These are phyloP conservation scores for Scalesia atractyloides DNA, from an alignment of 129 eudicot genomes.

Conservation along the genomic window DNA sequence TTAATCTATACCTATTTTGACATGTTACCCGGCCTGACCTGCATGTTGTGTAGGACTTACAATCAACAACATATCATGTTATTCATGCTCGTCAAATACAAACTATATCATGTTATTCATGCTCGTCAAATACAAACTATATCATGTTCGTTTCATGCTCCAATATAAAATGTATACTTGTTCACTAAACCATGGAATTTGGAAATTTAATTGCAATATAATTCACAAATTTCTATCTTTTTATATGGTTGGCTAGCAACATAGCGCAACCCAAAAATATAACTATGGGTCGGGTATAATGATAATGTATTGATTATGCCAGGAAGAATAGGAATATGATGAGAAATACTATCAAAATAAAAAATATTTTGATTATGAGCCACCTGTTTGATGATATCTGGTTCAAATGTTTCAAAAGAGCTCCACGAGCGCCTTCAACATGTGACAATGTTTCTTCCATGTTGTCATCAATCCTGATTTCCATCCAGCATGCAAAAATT, in stretches of 20 bases:
- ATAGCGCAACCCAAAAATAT: not conserved
- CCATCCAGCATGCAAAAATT: not conserved
- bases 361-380: conserved; percentile 72
- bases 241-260: conserved; percentile 19
- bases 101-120: not conserved
- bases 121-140: not conserved
- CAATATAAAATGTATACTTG: not conserved
- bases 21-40: too few relatives aligned
- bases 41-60: too few relatives aligned
- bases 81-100: not conserved
- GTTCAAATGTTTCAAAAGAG: conserved; percentile 66
- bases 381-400: conserved; percentile 84
- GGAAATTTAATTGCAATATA: not conserved
- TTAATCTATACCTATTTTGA: too few relatives aligned
- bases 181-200: not conserved
- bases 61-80: not conserved
- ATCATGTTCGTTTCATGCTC: not conserved
- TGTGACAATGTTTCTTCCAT: conserved; percentile 83
- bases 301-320: conserved; percentile 33
- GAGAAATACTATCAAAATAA: conserved; percentile 51
- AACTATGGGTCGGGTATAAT: not conserved
- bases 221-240: conserved; percentile 19
- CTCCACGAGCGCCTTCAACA: conserved; percentile 82
- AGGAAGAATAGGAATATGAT: conserved; percentile 66
- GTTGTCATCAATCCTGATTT: conserved; percentile 83